phyloP scores from a whole-genome alignment of 345 rosid genomes.

The Syzygium oleosum region DNA sequence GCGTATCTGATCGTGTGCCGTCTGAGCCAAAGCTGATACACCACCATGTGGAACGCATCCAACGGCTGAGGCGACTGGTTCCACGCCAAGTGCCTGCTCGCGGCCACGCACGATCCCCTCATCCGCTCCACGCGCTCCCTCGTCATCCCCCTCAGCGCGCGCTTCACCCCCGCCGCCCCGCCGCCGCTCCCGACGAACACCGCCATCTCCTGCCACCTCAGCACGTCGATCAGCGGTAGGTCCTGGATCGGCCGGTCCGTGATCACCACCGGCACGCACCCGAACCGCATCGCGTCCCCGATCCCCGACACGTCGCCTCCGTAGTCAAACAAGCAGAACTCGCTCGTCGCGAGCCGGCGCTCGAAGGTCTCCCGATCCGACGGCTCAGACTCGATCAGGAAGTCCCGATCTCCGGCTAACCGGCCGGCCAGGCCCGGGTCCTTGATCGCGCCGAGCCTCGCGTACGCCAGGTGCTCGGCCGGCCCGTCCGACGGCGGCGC shows the following conservation, averaged over 20 bases:
- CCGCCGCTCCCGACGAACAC: constrained; percentile 23
- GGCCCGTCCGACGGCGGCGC: constrained; percentile 3
- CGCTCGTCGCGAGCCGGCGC: constrained; percentile 18
- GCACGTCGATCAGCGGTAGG: constrained; percentile 46
- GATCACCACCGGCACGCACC: constrained; percentile 49
- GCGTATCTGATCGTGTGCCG: constrained; percentile 53
- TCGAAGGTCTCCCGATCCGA: constrained; percentile 20
- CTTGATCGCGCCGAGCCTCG: constrained; percentile 14
- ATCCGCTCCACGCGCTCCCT: constrained; percentile 11
- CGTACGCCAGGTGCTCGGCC: constrained; percentile 19
- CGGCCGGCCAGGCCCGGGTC: constrained; percentile 10
- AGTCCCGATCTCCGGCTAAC: constrained; percentile 20
- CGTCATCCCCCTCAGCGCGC: constrained; percentile 15
- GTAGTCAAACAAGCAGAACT: constrained; percentile 43
- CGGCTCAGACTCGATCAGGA: constrained; percentile 38
- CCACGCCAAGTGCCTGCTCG: constrained; percentile 37
- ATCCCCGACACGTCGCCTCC: constrained; percentile 30
- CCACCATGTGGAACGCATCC: constrained; percentile 40
- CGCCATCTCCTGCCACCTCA: constrained; percentile 44
- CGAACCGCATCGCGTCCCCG: constrained; percentile 39
- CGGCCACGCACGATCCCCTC: constrained; percentile 23
- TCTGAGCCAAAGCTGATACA: constrained; percentile 59
- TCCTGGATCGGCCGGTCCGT: constrained; percentile 53
- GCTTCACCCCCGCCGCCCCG: constrained; percentile 23
- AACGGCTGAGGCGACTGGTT: constrained; percentile 32